Conservation (phyloP, 2,329 filamentous ascomycete genomes). For the Colletotrichum agaves region DNA sequence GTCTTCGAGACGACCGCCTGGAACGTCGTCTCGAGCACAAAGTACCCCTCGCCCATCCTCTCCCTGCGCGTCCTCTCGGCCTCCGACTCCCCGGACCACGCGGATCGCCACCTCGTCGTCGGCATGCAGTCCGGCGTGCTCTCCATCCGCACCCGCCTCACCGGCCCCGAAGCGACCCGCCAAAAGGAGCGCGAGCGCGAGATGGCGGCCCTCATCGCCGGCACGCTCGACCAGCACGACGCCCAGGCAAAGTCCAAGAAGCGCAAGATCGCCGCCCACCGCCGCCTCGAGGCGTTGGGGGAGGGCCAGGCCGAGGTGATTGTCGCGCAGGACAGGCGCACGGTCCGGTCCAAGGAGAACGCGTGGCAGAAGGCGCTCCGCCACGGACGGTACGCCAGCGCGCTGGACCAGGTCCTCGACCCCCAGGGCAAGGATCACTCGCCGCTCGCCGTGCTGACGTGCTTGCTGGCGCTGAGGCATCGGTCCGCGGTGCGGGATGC, state of each 20-base stretch:
- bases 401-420: conserved; percentile 82
- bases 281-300: conserved; percentile 80
- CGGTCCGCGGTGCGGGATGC: conserved; percentile 86
- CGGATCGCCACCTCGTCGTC: conserved; percentile 90
- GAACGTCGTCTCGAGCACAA: conserved; percentile 95
- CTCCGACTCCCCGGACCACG: conserved; percentile 44
- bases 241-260: conserved; percentile 77
- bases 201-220: conserved; percentile 84
- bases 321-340: conserved; percentile 78
- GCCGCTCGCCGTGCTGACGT: conserved; percentile 72
- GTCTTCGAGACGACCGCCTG: conserved; percentile 93
- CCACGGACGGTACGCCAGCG: conserved; percentile 78
- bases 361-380: conserved; percentile 86
- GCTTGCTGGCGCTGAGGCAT: conserved; percentile 87
- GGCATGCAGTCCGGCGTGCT: conserved; percentile 96
- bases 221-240: conserved; percentile 82
- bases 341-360: conserved; percentile 70
- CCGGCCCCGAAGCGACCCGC: conserved; percentile 80
- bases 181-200: conserved; percentile 83
- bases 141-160: conserved; percentile 88
- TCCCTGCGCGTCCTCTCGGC: conserved; percentile 77
- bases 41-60: conserved; percentile 92
- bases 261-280: conserved; percentile 56
- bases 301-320: conserved; percentile 85
- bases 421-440: conserved; percentile 59